Percentiles rank a stretch among this genome's conserved stretches.
These are phyloP conservation scores for Picochlorum sp. DNA, from an alignment of 139 green algal genomes.

Conservation along the genomic window DNA sequence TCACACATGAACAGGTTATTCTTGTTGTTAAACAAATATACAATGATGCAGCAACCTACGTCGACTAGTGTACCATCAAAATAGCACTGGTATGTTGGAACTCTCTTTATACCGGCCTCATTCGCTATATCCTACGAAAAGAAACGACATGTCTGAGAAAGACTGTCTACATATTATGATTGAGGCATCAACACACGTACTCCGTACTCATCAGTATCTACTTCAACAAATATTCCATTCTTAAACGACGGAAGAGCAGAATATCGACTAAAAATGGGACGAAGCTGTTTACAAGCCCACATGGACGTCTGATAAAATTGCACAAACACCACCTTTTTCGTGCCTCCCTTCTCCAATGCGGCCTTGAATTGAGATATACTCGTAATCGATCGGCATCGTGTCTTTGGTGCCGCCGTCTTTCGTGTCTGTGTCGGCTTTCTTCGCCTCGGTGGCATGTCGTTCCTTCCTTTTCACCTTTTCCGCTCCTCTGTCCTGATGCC, in stretches of 20 bases:
- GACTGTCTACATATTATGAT: background rate
- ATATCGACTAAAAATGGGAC: constrained; percentile 3
- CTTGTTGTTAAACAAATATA: background rate
- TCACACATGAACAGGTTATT: background rate
- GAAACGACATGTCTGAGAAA: background rate
- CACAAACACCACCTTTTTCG: constrained; percentile 9
- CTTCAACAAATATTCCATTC: constrained; percentile 17
- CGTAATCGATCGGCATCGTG: background rate
- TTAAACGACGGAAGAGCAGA: constrained; percentile 8
- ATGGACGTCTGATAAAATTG: constrained; percentile 8
- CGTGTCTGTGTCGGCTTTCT: background rate
- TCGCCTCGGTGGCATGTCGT: constrained; percentile 5
- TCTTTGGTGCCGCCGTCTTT: constrained; percentile 1
- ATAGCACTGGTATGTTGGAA: constrained; percentile 16
- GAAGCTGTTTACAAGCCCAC: constrained; percentile 12
- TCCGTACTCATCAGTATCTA: constrained; percentile 8
- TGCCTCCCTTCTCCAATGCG: constrained; percentile 5
- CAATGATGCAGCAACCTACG: background rate
- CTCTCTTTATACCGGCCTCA: background rate
- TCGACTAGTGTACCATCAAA: constrained; percentile 8
- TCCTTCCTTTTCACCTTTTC: no score
- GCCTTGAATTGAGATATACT: background rate
- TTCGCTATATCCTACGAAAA: constrained; percentile 8
- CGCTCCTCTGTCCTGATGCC: no score
- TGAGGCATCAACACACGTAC: background rate